Base-by-base conservation (phyloP, 306 rosid genomes). In the Quillaja saponaria region DNA sequence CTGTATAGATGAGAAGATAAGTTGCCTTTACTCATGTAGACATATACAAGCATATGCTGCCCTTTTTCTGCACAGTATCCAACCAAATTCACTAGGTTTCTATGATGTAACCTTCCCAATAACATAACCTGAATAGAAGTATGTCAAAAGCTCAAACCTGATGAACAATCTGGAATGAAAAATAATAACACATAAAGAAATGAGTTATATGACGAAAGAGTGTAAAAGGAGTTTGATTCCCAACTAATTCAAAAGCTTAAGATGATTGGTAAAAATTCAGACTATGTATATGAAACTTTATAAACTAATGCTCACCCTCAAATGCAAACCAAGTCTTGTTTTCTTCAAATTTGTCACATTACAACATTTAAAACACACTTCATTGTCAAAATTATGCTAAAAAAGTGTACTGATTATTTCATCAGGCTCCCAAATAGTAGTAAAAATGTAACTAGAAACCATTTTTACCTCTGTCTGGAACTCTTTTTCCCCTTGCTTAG, bases 401-500 rank as follows among this genome's bases (percentile, higher is more conserved):
- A 20, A 37, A 68, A 49, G 21, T 16, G 11, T 33, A 48, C 42
- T 25, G 38, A 12, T 38, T 49, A 34, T 49, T 38, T 13, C 34
- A 58, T 8, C 13, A 10, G 19, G 3, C 17, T 10, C 34, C 10
- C 38, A 46, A 60, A 63, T n/a, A 55, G 33, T 37, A 21, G 20
- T 5, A 46, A 51, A 19, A n/a, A 11, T 25, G 28, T 14, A 37
- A 54, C 31, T 19, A 35, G 12, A 14, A 35, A 52, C 10, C 15
- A 51, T 46, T 42, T 48, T 45, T 76, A 92, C 99, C 99, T 94
- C 99, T 8, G 99, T 83, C 59, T 89, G 97, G 64, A 89, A 94
- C 80, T 94, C 99, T 69, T 79, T 94, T 71, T 87, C 99, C 64
- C 99, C 99, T 78, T 94, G 99, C 82, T 83, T 94, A 66, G 99